A percentile compares a stretch with the other conserved stretches of the same genome.
Evolutionary conservation across 768 basidiomycete genomes (phyloP).

Genomic region (Lentinula sp.): DNA sequence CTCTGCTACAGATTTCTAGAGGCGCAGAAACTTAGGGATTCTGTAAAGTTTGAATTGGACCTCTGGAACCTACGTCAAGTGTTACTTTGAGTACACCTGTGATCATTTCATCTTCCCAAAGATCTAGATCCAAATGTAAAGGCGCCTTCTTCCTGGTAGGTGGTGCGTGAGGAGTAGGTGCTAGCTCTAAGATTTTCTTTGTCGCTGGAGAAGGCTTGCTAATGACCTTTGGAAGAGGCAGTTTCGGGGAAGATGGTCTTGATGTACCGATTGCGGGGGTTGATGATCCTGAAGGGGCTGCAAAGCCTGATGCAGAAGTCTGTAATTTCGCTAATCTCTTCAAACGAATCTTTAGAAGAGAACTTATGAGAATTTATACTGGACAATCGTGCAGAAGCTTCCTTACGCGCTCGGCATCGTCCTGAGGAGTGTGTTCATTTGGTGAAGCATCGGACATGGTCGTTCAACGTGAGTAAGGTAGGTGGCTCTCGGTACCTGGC

Average conservation of each 20-base stretch:
- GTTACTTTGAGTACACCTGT: slow-evolving; percentile 71
- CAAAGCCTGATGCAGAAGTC: slow-evolving; percentile 28
- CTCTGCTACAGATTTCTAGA: slow-evolving; percentile 54
- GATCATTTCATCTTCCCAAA: slow-evolving; percentile 75
- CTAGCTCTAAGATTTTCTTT: slow-evolving; percentile 23
- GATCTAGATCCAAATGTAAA: slow-evolving; percentile 44
- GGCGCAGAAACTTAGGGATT: slow-evolving; percentile 1
- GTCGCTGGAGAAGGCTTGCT: slow-evolving; percentile 10
- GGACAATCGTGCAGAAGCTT: background rate
- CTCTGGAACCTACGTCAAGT: slow-evolving; percentile 52
- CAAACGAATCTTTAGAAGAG: slow-evolving; percentile 66
- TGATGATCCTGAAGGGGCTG: slow-evolving; percentile 26
- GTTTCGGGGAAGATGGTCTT: slow-evolving; percentile 18
- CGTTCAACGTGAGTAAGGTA: background rate
- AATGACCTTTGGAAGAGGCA: slow-evolving; percentile 11
- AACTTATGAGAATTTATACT: background rate
- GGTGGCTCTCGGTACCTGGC: background rate
- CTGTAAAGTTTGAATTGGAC: background rate
- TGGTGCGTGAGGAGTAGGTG: slow-evolving; percentile 24
- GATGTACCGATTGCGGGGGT: slow-evolving; percentile 28
- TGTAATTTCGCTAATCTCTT: slow-evolving; percentile 89
- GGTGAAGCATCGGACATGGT: slow-evolving; percentile 2
- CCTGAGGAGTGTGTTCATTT: slow-evolving; percentile 46
- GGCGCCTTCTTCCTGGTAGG: slow-evolving; percentile 29
- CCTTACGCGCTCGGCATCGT: slow-evolving; percentile 78